These are phyloP conservation scores for Aspergillus unguis DNA, from an alignment of 2,329 filamentous ascomycete genomes.

Conservation along the genomic window DNA sequence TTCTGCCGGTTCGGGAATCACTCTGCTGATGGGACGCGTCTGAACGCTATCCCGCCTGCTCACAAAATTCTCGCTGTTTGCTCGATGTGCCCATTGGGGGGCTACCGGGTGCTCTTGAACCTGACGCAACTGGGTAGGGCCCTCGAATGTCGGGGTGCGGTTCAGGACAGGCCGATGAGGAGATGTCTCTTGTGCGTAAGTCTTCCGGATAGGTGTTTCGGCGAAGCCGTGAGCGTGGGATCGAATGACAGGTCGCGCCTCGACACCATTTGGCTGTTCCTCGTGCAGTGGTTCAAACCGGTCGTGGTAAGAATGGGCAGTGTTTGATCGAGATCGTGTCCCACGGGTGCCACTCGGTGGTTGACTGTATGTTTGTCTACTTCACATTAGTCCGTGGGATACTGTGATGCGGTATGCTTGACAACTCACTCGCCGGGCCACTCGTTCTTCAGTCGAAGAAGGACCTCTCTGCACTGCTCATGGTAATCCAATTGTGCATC, in stretches of 20 bases:
- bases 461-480: slow-evolving; percentile 82
- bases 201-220: slow-evolving; percentile 37
- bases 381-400: slow-evolving; percentile 6
- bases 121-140: slow-evolving; percentile 51
- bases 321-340: slow-evolving; percentile 59
- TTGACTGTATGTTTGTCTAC: slow-evolving; percentile 26
- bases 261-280: slow-evolving; percentile 48
- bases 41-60: slow-evolving; percentile 49
- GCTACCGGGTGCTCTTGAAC: slow-evolving; percentile 47
- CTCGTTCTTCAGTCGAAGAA: slow-evolving; percentile 65
- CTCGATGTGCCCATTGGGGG: slow-evolving; percentile 48
- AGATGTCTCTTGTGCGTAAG: slow-evolving; percentile 40
- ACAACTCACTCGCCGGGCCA: slow-evolving; percentile 57
- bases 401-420: slow-evolving; percentile 11
- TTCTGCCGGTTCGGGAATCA: slow-evolving; percentile 49
- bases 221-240: slow-evolving; percentile 41
- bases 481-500: slow-evolving; percentile 89
- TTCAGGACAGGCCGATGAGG: slow-evolving; percentile 47
- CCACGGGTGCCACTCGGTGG: slow-evolving; percentile 40
- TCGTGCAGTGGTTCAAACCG: slow-evolving; percentile 57
- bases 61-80: slow-evolving; percentile 54
- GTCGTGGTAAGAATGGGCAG: slow-evolving; percentile 61
- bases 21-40: slow-evolving; percentile 41
- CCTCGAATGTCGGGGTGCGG: slow-evolving; percentile 59
- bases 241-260: slow-evolving; percentile 53